phyloP scores from a whole-genome alignment of 768 basidiomycete species.

The Pleurotus salmoneostramineus region DNA sequence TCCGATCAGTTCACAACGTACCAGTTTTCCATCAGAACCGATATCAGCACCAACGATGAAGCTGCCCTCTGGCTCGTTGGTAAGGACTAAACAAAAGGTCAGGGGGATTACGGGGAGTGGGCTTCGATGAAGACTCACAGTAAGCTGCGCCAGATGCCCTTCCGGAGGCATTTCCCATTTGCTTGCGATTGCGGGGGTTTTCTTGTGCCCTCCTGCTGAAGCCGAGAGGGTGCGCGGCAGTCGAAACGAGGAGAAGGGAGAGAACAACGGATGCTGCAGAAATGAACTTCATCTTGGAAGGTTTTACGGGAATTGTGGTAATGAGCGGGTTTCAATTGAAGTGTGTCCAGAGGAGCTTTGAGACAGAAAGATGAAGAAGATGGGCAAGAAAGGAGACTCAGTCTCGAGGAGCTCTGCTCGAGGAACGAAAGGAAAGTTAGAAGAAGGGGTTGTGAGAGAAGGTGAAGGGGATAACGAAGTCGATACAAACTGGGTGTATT shows the following conservation, averaged over 20 bases:
- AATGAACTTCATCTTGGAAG: slow-evolving; percentile 12
- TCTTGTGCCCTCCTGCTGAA: background rate
- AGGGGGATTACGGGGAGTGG: background rate
- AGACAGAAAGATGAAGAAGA: background rate
- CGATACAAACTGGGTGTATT: background rate
- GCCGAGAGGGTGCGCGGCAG: slow-evolving; percentile 11
- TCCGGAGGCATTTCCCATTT: slow-evolving; percentile 10
- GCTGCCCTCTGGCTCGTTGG: slow-evolving; percentile 44
- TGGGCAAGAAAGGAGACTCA: background rate
- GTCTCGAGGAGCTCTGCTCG: background rate
- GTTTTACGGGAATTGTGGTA: background rate
- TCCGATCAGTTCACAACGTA: slow-evolving; percentile 12
- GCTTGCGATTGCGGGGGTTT: background rate
- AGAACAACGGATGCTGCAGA: slow-evolving; percentile 9
- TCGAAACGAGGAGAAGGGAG: slow-evolving; percentile 9
- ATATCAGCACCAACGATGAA: slow-evolving; percentile 39
- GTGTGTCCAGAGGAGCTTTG: background rate
- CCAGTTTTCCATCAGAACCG: slow-evolving; percentile 36
- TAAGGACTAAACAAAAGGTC: slow-evolving; percentile 32
- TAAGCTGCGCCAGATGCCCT: slow-evolving; percentile 14
- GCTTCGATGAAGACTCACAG: slow-evolving; percentile 9
- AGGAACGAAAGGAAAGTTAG: background rate
- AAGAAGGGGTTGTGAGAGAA: background rate
- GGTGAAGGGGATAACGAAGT: background rate
- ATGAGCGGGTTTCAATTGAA: background rate